Evolutionary conservation across 306 rosid species (phyloP).

Genomic region (Lagenaria siceraria): DNA sequence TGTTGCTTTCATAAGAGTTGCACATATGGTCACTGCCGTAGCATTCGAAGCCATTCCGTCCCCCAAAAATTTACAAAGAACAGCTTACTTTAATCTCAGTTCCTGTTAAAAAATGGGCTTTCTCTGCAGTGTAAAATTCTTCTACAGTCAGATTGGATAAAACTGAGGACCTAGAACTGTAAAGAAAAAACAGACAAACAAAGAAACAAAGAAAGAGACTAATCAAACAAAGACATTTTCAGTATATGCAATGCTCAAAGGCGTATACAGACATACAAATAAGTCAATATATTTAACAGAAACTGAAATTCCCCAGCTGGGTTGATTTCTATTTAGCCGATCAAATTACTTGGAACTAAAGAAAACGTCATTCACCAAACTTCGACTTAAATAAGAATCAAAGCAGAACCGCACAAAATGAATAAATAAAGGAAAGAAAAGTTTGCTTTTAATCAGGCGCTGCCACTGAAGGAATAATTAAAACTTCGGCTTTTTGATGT

Average conservation of each 20-base stretch:
- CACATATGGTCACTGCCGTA: conserved; percentile 24
- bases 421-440: not conserved
- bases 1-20: conserved; percentile 53
- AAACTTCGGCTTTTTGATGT: not conserved
- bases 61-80: not conserved
- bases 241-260: not conserved
- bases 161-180: not conserved
- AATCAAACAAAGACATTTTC: not conserved
- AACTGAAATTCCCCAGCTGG: not conserved
- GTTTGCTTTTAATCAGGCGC: not conserved
- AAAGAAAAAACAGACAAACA: not conserved
- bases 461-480: not conserved
- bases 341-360: not conserved
- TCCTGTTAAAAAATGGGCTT: conserved; percentile 11
- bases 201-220: not conserved
- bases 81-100: conserved; percentile 11
- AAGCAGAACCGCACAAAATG: not conserved
- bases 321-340: not conserved
- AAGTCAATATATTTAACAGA: not conserved
- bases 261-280: not conserved
- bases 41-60: conserved; percentile 33
- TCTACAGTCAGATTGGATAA: not conserved
- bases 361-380: conserved; percentile 4
- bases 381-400: not conserved
- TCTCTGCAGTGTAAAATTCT: not conserved